These are phyloP conservation scores for Nakazawaea wyomingensis DNA, from an alignment of 805 yeast genomes.

Conservation along the genomic window DNA sequence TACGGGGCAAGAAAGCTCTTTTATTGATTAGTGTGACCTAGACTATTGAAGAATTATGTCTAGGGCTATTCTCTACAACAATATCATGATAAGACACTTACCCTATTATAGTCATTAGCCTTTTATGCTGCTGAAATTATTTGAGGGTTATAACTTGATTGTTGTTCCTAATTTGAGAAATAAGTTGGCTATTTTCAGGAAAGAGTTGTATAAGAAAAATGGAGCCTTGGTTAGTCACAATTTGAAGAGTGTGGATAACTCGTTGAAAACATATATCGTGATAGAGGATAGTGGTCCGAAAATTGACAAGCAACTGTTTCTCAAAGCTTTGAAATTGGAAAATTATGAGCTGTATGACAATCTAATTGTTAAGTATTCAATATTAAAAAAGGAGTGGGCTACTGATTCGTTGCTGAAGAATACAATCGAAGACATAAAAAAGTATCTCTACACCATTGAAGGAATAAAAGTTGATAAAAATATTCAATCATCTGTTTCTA, in stretches of 20 bases:
- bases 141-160: slow-evolving; percentile 16
- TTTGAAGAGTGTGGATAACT: not conserved
- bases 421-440: not conserved
- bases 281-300: not conserved
- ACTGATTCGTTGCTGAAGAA: not conserved
- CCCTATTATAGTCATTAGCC: no score
- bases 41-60: no score
- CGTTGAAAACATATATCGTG: not conserved
- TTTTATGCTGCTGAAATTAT: slow-evolving; percentile 5
- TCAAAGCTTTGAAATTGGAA: not conserved
- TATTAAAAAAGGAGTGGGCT: slow-evolving; percentile 6
- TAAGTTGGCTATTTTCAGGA: slow-evolving; percentile 15
- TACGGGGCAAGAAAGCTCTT: no score
- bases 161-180: slow-evolving; percentile 18
- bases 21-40: no score
- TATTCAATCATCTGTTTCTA: not conserved
- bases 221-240: slow-evolving; percentile 21
- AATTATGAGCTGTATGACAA: not conserved
- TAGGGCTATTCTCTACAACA: no score
- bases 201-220: slow-evolving; percentile 20
- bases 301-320: not conserved
- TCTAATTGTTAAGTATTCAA: slow-evolving; percentile 2
- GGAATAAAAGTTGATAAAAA: slow-evolving; percentile 1
- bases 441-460: not conserved
- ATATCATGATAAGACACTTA: no score